Conservation (phyloP, 2,329 filamentous ascomycete species). For the Parasarocladium wereldwijsianum region DNA sequence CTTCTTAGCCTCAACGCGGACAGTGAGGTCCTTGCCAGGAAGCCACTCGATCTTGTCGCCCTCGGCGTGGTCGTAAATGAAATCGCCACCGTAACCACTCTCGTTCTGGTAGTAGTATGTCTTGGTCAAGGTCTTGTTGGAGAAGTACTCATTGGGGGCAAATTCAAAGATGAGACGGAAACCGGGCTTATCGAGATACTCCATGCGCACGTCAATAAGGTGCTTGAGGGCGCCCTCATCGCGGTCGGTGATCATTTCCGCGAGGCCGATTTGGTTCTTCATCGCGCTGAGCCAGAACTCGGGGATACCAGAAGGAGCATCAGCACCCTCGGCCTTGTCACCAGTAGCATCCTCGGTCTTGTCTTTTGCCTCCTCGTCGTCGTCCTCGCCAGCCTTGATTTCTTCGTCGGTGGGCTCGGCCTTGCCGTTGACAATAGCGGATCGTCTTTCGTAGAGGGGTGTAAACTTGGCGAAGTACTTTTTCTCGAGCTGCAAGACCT, state of each 20-base stretch:
- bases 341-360: constrained; percentile 30
- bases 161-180: constrained; percentile 99
- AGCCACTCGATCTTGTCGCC: constrained; percentile 98
- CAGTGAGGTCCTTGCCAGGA: constrained; percentile 79
- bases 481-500: constrained; percentile 96
- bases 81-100: constrained; percentile 95
- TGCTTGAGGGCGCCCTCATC: constrained; percentile 89
- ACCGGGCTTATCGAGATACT: constrained; percentile 94
- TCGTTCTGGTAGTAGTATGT: constrained; percentile 99
- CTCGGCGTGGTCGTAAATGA: constrained; percentile 98
- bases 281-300: constrained; percentile 99
- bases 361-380: constrained; percentile 58
- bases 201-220: constrained; percentile 90
- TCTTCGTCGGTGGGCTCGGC: constrained; percentile 78
- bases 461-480: constrained; percentile 99
- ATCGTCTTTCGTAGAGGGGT: constrained; percentile 89
- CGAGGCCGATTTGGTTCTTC: constrained; percentile 97
- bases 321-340: constrained; percentile 41
- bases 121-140: constrained; percentile 93
- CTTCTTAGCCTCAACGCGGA: constrained; percentile 97
- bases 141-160: constrained; percentile 87
- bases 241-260: constrained; percentile 96
- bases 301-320: constrained; percentile 64
- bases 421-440: constrained; percentile 78
- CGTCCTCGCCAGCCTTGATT: constrained; percentile 72